Base-by-base conservation (phyloP, 2,329 filamentous ascomycete species). In the Pestalotiopsis fici region DNA sequence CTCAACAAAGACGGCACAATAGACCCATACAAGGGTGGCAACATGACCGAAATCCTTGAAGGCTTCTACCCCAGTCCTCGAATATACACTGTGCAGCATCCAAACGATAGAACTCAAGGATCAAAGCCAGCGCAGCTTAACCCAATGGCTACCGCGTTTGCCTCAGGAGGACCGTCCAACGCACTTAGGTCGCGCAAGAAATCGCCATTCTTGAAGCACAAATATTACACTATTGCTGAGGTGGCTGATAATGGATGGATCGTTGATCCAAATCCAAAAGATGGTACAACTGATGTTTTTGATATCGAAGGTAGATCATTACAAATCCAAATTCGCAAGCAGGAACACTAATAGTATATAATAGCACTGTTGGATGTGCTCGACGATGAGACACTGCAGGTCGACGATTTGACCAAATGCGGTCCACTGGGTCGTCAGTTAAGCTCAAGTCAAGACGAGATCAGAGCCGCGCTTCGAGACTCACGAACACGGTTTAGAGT, bases 161-260 rank as follows among this genome's bases (percentile, higher is more conserved):
- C 11, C 31, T 11, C 31, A 35, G 31, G n/a, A n/a, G n/a, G n/a
- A n/a, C n/a, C n/a, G n/a, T n/a, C n/a, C n/a, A n/a, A n/a, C n/a
- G n/a, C 57, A 37, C 5, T 18, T 15, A 18, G 28, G 13, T 31
- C 57, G 5, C 27, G 31, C 4, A 60, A 37, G 31, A 60, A 37
- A 21, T 60, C 57, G n/a, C 57, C 57, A 21, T 60, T 35, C 57
- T 13, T 37, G 6, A 27, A 37, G 28, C n/a, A 60, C 28, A 18
- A 60, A 5, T 47, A 63, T n/a, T 50, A 47, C 21, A 63, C 60
- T 12, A 25, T 63, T 6, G 60, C 60, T 15, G 13, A n/a, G 12
- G 60, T 47, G 21, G 60, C 60, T 12, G 60, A 63, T 47, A 63
- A 47, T 31, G 35, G 37, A n/a, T 63, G 60, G 60, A 31, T 63